These are phyloP conservation scores for Pelagophyceae sp. DNA, from an alignment of 352 stramenopile species.

Conservation along the genomic window DNA sequence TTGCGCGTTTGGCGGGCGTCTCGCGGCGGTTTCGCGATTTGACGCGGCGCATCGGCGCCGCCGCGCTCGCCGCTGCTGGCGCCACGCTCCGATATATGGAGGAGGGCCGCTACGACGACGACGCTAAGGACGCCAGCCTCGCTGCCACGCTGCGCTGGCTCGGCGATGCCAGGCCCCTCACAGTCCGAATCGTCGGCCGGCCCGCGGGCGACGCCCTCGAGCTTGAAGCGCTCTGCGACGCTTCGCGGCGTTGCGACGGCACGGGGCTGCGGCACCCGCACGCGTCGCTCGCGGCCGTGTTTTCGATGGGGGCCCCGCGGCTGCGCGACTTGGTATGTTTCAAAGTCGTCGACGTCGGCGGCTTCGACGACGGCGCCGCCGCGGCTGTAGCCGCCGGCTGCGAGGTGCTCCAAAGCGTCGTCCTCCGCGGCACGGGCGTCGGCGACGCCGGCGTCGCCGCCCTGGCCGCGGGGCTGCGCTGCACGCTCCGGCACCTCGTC, in stretches of 20 bases:
- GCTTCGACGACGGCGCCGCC: slow-evolving; percentile 1
- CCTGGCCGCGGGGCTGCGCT: neutral
- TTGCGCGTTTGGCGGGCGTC: neutral
- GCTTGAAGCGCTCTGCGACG: no score
- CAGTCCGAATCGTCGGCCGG: neutral
- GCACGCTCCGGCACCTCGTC: neutral
- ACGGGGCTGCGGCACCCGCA: neutral
- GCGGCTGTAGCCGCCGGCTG: slow-evolving; percentile 7
- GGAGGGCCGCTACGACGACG: neutral
- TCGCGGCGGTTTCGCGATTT: neutral
- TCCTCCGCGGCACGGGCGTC: neutral
- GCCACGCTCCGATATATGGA: neutral
- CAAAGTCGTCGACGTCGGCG: neutral
- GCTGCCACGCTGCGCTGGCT: neutral
- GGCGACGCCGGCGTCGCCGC: slow-evolving; percentile 5
- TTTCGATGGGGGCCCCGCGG: neutral
- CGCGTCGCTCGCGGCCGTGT: neutral
- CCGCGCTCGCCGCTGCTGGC: neutral
- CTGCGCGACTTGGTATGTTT: neutral
- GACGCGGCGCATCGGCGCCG: neutral
- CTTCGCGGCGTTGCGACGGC: neutral
- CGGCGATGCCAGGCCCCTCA: neutral
- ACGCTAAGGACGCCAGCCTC: neutral
- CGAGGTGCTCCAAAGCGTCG: neutral
- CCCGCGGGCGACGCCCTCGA: neutral